These are phyloP conservation scores for Colletotrichum orchidophilum DNA, from an alignment of 2,329 filamentous ascomycete species.

Conservation along the genomic window DNA sequence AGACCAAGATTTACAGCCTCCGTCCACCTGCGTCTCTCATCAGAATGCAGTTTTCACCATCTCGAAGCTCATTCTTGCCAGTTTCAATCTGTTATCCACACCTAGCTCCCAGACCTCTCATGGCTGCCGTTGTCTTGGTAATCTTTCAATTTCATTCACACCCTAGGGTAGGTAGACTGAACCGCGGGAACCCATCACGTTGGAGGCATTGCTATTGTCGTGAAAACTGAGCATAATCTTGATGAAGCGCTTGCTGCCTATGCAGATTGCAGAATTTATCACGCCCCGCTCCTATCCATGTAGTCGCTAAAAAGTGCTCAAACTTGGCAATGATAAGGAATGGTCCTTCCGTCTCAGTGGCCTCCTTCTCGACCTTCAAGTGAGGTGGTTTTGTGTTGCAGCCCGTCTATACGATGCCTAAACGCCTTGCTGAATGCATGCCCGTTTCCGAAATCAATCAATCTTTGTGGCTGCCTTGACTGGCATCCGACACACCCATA, in stretches of 20 bases:
- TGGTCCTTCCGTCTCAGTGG: neutral
- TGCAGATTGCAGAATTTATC: neutral
- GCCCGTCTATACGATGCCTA: neutral
- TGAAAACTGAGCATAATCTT: neutral
- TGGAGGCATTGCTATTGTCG: neutral
- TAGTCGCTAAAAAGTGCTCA: neutral
- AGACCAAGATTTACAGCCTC: neutral
- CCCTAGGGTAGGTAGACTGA: no score
- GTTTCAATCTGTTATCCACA: neutral
- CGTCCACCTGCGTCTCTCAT: neutral
- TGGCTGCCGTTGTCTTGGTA: neutral
- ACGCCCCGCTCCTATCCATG: neutral
- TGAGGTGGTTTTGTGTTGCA: neutral
- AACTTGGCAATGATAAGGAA: neutral
- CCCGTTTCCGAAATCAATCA: neutral
- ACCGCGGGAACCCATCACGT: neutral
- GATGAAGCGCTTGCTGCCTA: neutral
- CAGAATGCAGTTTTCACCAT: neutral
- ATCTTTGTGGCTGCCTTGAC: neutral
- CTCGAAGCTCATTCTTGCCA: neutral
- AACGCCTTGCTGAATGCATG: constrained; percentile 29
- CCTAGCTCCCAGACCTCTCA: neutral
- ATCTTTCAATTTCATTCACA: neutral
- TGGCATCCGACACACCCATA: neutral
- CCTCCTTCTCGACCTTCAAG: neutral